Evolutionary conservation across 352 stramenopile species (phyloP), one percentile per base, ranked within the genome.

Genomic region (Phytophthora nicotianae): DNA sequence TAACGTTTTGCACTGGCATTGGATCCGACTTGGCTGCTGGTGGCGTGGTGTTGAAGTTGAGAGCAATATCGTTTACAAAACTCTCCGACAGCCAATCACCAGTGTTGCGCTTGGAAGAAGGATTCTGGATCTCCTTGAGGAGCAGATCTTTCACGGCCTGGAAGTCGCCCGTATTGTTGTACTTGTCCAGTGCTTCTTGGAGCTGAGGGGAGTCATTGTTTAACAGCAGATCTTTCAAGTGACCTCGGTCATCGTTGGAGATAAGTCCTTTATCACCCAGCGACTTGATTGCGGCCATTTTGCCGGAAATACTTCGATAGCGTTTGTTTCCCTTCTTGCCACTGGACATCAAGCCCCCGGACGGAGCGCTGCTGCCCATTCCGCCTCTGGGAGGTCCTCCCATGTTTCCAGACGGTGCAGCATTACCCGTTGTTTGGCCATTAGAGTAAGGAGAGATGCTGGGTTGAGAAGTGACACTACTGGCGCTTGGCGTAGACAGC

Each of bases 221-320:
- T 11, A 93, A 69, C 61, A 93, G 57, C 45, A 93, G 50, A 68
- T 91, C 84, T 52, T 93, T 93, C 42, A 93, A 24, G 40, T 90
- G 78, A 0, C 80, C 82, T 13, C 80, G 79, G 56, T 91, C 82
- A 11, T 89, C 81, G 20, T 75, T 79, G 19, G 70, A 86, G 43
- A 93, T 93, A 16, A 93, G 38, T 1, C 84, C 84, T 26, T 89
- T 89, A 56, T 91, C 81, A 3, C 80, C 73, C 3, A 93, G 58
- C 50, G 80, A 84, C 62, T 93, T 93, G 66, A 93, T 93, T 14
- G 82, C 84, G 51, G 82, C 84, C 84, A 93, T 93, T 49, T 93
- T 93, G 29, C 84, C 74, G 1, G 79, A 89, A 48, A 91, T 89
- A 55, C 83, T 92, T 37, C 83, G 81, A 50, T 87, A 87, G 16